Conservation (phyloP, 2,329 filamentous ascomycete genomes). For the Sclerotinia subarctica region DNA sequence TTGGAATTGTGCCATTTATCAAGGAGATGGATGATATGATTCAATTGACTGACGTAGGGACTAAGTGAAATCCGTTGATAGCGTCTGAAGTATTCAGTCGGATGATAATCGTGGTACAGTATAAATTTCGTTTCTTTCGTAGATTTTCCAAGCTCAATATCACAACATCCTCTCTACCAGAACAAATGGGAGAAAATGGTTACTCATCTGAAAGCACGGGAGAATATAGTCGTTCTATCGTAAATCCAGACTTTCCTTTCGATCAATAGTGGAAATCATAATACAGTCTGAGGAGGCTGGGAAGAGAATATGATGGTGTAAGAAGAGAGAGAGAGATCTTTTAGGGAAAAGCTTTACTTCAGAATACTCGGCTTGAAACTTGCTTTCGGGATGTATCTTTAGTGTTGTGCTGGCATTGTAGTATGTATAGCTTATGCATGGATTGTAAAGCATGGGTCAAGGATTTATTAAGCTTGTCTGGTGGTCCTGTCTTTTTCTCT, state of each 20-base stretch:
- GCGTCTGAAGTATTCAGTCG: background rate
- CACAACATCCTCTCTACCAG: background rate
- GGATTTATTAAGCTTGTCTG: background rate
- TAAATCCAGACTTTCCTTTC: background rate
- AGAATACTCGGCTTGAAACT: background rate
- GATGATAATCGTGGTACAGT: background rate
- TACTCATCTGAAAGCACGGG: background rate
- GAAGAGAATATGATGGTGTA: background rate
- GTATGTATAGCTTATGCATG: conserved; percentile 7
- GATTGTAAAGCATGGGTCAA: background rate
- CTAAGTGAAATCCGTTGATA: background rate
- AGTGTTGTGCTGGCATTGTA: conserved; percentile 12
- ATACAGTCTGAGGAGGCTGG: background rate
- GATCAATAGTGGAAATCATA: background rate
- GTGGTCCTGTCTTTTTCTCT: no score
- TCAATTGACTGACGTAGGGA: no score
- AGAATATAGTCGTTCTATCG: background rate
- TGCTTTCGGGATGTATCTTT: background rate
- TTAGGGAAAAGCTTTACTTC: no score
- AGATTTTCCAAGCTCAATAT: background rate
- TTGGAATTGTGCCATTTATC: background rate
- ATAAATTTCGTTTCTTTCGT: background rate
- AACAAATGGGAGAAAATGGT: no score
- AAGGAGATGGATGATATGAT: background rate
- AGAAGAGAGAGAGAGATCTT: background rate